Base-by-base conservation (phyloP, 2,329 filamentous ascomycete species). In the Aspergillus quadrilineatus region DNA sequence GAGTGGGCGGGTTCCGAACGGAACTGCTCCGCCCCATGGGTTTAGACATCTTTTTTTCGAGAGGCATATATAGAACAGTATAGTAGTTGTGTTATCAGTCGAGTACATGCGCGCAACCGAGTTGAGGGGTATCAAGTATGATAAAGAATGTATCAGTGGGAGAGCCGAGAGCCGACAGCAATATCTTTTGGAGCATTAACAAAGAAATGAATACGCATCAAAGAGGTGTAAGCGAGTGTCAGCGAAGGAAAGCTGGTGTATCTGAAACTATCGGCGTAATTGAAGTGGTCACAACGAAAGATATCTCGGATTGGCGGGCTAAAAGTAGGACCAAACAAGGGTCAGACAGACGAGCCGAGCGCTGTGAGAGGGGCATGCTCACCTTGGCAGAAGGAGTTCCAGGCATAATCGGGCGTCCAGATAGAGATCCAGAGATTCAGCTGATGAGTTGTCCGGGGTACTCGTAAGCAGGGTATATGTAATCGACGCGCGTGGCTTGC, bases 11-110 rank as follows among this genome's bases (percentile, higher is more conserved):
- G 39, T 42, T 54, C 37, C 48, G 57, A 5, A 58, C 29, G 26
- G 62, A 61, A 41, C 32, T 52, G 29, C 55, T 61, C 34, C 61
- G 52, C 32, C 45, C 50, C 32, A 54, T 50, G 14, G 50, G 46
- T 14, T 50, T 53, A 9, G 61, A 61, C 61, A 63, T 61, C 10
- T 43, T 53, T 45, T 45, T 49, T 36, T 45, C 14, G 14, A 46
- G 32, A 8, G 46, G 29, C 30, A 45, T 29, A 15, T 34, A 30
- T 45, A 26, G 9, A 41, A 53, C 41, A 44, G 44, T 44, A n/a
- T n/a, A 22, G n/a, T 29, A n/a, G 22, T 22, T 36, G 39, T 28
- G 6, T 17, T 29, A 6, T 37, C 29, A 48, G 52, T 50, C 17
- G 46, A 58, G 41, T 45, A 53, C 37, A 30, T 49, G 47, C 28